Evolutionary conservation across 2,329 filamentous ascomycete species (phyloP).

Genomic region (Fusarium falciforme): DNA sequence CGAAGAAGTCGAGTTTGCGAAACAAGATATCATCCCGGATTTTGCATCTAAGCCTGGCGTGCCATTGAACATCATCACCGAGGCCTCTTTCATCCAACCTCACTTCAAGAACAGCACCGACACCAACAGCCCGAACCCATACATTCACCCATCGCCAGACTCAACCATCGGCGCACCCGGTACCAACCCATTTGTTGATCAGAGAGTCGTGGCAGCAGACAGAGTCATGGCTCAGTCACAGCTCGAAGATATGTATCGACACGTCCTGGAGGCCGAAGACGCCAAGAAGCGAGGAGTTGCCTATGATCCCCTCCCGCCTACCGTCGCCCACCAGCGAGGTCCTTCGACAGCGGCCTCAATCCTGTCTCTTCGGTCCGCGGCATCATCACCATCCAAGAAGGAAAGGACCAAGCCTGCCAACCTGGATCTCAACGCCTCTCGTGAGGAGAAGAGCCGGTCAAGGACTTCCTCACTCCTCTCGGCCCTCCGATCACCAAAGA

Average conservation of each 20-base stretch:
- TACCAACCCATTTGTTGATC: constrained; percentile 79
- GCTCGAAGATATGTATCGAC: constrained; percentile 90
- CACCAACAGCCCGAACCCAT: constrained; percentile 49
- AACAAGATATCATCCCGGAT: constrained; percentile 38
- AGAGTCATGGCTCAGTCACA: constrained; percentile 81
- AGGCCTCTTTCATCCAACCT: constrained; percentile 50
- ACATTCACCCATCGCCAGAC: constrained; percentile 59
- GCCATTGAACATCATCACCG: constrained; percentile 33
- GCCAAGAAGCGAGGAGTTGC: constrained; percentile 68
- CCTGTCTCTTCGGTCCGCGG: constrained; percentile 43
- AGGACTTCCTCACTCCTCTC: constrained; percentile 70
- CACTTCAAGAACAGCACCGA: constrained; percentile 61
- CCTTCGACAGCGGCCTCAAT: constrained; percentile 32
- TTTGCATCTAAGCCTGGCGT: constrained; percentile 31
- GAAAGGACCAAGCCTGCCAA: constrained; percentile 61
- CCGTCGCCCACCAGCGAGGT: constrained; percentile 38
- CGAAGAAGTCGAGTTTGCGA: constrained; percentile 61
- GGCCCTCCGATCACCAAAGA: constrained; percentile 69
- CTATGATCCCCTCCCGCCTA: constrained; percentile 56
- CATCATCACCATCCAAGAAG: constrained; percentile 55
- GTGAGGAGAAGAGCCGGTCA: constrained; percentile 65
- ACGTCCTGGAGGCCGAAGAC: constrained; percentile 90
- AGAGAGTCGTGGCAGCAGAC: constrained; percentile 79
- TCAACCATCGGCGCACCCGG: constrained; percentile 64
- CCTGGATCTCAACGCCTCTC: constrained; percentile 58